These are phyloP conservation scores for Brassica napus DNA, from an alignment of 345 rosid species.

Conservation along the genomic window Da-Ae NC_063434.1:10906501-10907000, in stretches of 20 bases:
- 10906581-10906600: not conserved
- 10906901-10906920: slow-evolving; percentile 10
- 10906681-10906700: slow-evolving; percentile 25
- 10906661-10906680: slow-evolving; percentile 19
- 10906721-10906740: slow-evolving; percentile 50
- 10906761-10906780: slow-evolving; percentile 74
- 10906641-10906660: slow-evolving; percentile 17
- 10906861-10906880: slow-evolving; percentile 33
- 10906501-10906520: not conserved
- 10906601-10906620: not conserved
- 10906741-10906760: slow-evolving; percentile 57
- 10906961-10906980: slow-evolving; percentile 42
- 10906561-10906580: not conserved
- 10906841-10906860: slow-evolving; percentile 37
- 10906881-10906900: slow-evolving; percentile 32
- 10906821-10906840: slow-evolving; percentile 1
- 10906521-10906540: not conserved
- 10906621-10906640: slow-evolving; percentile 6
- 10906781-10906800: slow-evolving; percentile 58
- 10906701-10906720: slow-evolving; percentile 40
- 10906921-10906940: slow-evolving; percentile 37
- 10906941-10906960: slow-evolving; percentile 40
- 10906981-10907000: slow-evolving; percentile 39
- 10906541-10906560: not conserved
- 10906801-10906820: slow-evolving; percentile 42